These are phyloP conservation scores for Mentha longifolia DNA, from an alignment of 257 asterid genomes.

Conservation along the genomic window DNA sequence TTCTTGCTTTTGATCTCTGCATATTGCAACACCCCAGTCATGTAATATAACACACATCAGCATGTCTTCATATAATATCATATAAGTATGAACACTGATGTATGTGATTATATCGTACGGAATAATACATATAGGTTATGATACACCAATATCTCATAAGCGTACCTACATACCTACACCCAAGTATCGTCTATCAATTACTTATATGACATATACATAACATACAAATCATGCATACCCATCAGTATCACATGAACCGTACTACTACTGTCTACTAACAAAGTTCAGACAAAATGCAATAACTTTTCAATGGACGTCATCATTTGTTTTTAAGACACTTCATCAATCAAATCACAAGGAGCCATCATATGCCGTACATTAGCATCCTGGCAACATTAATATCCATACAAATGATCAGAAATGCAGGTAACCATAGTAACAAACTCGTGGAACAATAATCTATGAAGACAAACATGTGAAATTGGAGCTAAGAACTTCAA, in stretches of 20 bases:
- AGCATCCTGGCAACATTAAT: conserved; percentile 2
- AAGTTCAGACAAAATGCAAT: background rate
- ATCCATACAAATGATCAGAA: conserved; percentile 8
- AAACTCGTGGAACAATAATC: background rate
- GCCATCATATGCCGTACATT: background rate
- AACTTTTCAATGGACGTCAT: background rate
- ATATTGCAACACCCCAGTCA: conserved; percentile 24
- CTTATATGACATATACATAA: background rate
- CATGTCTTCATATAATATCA: background rate
- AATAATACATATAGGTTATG: too few species aligned
- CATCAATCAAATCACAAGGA: background rate
- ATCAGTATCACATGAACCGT: background rate
- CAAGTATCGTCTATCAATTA: background rate
- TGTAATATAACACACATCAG: conserved; percentile 3
- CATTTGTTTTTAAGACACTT: background rate
- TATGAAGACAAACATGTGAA: background rate
- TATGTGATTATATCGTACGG: background rate
- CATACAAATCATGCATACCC: background rate
- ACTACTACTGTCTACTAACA: background rate
- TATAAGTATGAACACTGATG: background rate
- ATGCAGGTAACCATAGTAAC: conserved; percentile 1
- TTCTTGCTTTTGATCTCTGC: conserved; percentile 46
- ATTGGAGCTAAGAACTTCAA: conserved; percentile 3
- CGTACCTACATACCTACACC: background rate
- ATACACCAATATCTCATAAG: background rate